Percentiles rank a stretch among this genome's conserved stretches.
Conservation (phyloP, 2,329 filamentous ascomycete species). For the Sphaerulina musiva region DNA sequence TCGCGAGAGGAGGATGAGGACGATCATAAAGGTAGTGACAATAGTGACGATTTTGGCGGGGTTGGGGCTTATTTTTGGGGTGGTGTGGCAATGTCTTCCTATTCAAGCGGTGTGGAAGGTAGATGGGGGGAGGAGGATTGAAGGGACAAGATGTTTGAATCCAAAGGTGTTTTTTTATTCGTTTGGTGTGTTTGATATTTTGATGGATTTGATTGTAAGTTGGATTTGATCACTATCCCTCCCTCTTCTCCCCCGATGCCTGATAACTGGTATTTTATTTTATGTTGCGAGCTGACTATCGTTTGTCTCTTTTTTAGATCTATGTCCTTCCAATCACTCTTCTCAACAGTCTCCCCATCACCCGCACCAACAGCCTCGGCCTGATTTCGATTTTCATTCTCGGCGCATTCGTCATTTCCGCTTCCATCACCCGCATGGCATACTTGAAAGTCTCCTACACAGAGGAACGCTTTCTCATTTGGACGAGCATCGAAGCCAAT, state of each 20-base stretch:
- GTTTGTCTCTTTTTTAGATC: constrained; percentile 12
- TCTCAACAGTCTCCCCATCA: constrained; percentile 24
- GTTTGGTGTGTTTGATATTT: constrained; percentile 26
- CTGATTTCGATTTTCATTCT: constrained; percentile 24
- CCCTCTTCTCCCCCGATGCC: too few species aligned
- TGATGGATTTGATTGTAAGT: constrained; percentile 27
- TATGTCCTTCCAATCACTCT: constrained; percentile 28
- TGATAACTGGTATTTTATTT: neutral
- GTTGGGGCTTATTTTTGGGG: too few species aligned
- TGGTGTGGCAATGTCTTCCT: constrained; percentile 10
- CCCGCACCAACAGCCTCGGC: constrained; percentile 19
- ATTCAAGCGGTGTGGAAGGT: constrained; percentile 18
- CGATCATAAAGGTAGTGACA: too few species aligned
- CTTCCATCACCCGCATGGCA: constrained; percentile 26
- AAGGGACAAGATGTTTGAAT: constrained; percentile 18
- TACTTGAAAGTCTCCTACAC: constrained; percentile 6
- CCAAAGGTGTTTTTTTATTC: constrained; percentile 26
- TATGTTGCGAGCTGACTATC: neutral
- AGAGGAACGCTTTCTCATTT: constrained; percentile 19
- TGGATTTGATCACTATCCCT: neutral
- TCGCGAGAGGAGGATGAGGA: too few species aligned
- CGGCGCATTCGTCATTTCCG: constrained; percentile 26
- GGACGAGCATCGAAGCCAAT: constrained; percentile 27
- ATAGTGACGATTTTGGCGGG: too few species aligned
- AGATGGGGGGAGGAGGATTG: neutral